Conservation (phyloP, 2,329 filamentous ascomycete species). For the Fonsecaea nubica region DNA sequence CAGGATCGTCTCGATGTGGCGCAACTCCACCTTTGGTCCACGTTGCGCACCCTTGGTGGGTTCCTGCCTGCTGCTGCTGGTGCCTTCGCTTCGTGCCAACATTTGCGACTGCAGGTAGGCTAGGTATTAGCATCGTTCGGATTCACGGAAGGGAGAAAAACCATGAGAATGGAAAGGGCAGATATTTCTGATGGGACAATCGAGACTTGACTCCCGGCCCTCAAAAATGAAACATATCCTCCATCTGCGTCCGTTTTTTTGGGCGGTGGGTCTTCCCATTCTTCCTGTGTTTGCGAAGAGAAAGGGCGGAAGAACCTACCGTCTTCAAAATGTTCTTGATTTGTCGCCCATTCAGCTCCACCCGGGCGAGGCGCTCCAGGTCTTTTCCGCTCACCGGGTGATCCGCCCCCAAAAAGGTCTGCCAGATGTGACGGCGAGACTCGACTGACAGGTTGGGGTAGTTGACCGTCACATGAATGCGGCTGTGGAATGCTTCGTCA, state of each 20-base stretch:
- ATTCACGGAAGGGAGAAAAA: no score
- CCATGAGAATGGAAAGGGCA: no score
- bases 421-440: conserved; percentile 33
- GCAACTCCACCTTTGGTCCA: conserved; percentile 38
- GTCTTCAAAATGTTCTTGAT: conserved; percentile 57
- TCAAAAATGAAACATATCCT: not conserved
- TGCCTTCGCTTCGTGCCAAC: conserved; percentile 43
- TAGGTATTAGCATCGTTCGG: not conserved
- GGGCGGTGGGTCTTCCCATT: not conserved
- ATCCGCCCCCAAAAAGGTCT: conserved; percentile 30
- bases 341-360: conserved; percentile 45
- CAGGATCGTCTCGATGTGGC: conserved; percentile 45
- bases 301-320: not conserved
- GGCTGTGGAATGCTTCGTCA: conserved; percentile 46
- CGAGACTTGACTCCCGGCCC: no score
- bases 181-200: no score
- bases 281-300: not conserved
- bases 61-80: conserved; percentile 15
- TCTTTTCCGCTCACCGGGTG: conserved; percentile 24
- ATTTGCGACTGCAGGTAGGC: conserved; percentile 43
- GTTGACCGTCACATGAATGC: conserved; percentile 54
- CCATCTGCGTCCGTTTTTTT: not conserved
- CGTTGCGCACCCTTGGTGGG: conserved; percentile 21
- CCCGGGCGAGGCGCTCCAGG: conserved; percentile 28
- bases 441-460: conserved; percentile 50